These are phyloP conservation scores for Sarcomyxa edulis DNA, from an alignment of 768 basidiomycete species.

Conservation along the genomic window DNA sequence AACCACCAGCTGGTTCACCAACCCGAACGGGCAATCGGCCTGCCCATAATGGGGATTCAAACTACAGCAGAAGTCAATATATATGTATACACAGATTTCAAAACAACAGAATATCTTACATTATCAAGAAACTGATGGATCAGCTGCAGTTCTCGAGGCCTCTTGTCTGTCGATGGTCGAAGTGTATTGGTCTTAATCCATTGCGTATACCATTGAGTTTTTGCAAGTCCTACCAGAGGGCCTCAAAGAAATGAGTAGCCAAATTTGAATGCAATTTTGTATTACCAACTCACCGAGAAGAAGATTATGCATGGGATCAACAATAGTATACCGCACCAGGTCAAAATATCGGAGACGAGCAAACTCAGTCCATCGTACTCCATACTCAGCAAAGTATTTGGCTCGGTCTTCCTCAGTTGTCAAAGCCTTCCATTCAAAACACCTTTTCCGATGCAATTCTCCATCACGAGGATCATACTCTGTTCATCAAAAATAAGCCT, in stretches of 20 bases:
- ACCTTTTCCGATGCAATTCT: conserved; percentile 9
- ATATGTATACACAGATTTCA: neutral
- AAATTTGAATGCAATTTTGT: neutral
- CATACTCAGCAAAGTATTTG: conserved; percentile 16
- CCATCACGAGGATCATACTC: conserved; percentile 4
- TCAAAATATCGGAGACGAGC: conserved; percentile 20
- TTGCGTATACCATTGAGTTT: conserved; percentile 19
- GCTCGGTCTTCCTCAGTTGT: conserved; percentile 1
- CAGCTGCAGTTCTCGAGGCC: conserved; percentile 14
- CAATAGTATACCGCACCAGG: conserved; percentile 12
- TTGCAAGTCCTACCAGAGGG: conserved; percentile 15
- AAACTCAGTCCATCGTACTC: conserved; percentile 19
- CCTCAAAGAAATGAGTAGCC: neutral
- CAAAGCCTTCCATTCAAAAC: conserved; percentile 6
- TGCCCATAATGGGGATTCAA: conserved; percentile 20
- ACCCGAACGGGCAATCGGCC: conserved; percentile 18
- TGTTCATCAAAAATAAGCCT: neutral
- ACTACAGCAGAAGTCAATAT: conserved; percentile 9
- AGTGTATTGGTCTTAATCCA: conserved; percentile 15
- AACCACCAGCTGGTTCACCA: conserved; percentile 24
- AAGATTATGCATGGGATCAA: conserved; percentile 26
- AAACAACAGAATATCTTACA: conserved; percentile 1
- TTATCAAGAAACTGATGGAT: conserved; percentile 16
- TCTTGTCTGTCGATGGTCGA: conserved; percentile 9
- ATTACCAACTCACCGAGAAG: conserved; percentile 17